Percentiles rank a stretch among this genome's conserved stretches.
These are phyloP conservation scores for Phytophthora uliginosa DNA, from an alignment of 352 stramenopile genomes.

Conservation along the genomic window DNA sequence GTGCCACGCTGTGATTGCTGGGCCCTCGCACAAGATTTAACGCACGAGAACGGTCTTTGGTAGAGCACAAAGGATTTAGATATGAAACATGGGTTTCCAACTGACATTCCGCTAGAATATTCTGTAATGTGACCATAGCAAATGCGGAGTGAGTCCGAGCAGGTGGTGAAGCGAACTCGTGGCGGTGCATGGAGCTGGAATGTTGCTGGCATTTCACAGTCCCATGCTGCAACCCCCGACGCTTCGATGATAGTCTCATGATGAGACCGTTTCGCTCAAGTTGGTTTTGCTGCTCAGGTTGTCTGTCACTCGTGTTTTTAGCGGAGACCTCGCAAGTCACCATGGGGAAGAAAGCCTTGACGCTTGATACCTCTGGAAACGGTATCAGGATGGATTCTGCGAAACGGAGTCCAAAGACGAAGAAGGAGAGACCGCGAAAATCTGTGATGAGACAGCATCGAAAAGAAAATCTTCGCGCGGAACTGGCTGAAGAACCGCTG, in stretches of 20 bases:
- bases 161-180: not conserved
- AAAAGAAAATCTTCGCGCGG: slow-evolving; percentile 16
- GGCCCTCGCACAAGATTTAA: slow-evolving; percentile 28
- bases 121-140: not conserved
- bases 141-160: not conserved
- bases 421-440: slow-evolving; percentile 24
- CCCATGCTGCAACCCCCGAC: slow-evolving; percentile 29
- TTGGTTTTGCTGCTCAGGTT: slow-evolving; percentile 14
- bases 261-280: slow-evolving; percentile 13
- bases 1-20: slow-evolving; percentile 53
- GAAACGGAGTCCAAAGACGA: slow-evolving; percentile 20
- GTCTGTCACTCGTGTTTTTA: slow-evolving; percentile 19
- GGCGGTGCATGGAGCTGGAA: not conserved
- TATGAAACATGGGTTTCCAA: slow-evolving; percentile 17
- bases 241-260: slow-evolving; percentile 5
- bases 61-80: slow-evolving; percentile 5
- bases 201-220: slow-evolving; percentile 8
- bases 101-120: slow-evolving; percentile 15
- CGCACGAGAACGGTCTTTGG: not conserved
- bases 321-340: not conserved
- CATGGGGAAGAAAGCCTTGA: slow-evolving; percentile 32
- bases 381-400: not conserved
- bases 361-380: slow-evolving; percentile 16
- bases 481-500: slow-evolving; percentile 14
- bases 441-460: slow-evolving; percentile 32